phyloP scores from a whole-genome alignment of 257 asterid genomes.

The Nicotiana attenuata region DNA sequence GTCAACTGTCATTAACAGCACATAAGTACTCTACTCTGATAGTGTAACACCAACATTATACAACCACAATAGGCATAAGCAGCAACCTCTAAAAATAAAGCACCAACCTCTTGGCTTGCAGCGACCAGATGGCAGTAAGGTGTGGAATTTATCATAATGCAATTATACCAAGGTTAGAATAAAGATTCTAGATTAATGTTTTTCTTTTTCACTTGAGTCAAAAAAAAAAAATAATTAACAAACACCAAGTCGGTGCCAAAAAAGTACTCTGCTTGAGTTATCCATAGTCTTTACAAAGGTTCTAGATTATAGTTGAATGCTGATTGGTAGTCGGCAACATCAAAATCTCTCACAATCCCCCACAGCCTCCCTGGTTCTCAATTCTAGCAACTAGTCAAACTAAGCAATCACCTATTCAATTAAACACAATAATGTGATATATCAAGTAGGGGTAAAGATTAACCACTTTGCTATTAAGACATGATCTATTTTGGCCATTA shows the following conservation, averaged over 20 bases:
- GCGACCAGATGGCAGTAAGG: background rate
- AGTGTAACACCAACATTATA: background rate
- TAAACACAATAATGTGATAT: background rate
- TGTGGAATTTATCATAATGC: no score
- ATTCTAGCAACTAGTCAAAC: constrained; percentile 1
- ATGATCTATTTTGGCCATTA: background rate
- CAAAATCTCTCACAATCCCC: background rate
- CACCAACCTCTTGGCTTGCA: background rate
- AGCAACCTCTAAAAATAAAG: background rate
- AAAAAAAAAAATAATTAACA: background rate
- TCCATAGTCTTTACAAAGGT: background rate
- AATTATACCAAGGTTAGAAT: background rate
- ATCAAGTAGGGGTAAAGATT: background rate
- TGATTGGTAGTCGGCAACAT: background rate
- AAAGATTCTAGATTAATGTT: background rate
- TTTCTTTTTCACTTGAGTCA: background rate
- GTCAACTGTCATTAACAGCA: background rate
- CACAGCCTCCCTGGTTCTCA: background rate
- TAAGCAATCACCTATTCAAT: background rate
- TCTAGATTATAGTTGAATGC: background rate
- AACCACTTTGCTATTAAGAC: background rate
- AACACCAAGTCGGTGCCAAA: background rate
- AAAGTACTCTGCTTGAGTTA: background rate
- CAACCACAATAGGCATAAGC: background rate
- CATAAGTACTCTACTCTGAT: background rate